Evolutionary conservation across 805 yeast species (phyloP).

Genomic region (Ogataea angusta): DNA sequence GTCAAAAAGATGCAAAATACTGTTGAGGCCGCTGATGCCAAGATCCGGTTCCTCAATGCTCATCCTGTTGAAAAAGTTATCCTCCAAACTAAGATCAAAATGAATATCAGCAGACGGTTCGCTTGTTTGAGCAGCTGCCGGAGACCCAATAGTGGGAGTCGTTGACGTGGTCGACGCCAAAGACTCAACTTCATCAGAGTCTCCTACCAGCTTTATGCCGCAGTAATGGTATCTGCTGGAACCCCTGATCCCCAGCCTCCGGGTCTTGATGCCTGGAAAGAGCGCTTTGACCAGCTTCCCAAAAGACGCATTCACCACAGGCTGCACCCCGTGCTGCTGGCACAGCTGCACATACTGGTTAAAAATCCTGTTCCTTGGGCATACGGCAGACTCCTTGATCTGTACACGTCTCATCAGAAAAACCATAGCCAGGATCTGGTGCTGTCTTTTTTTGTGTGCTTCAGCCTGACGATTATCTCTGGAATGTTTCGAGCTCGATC

Average conservation of each 20-base stretch:
- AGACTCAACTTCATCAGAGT: slow-evolving; percentile 29
- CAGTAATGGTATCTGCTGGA: slow-evolving; percentile 84
- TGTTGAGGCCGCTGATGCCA: slow-evolving; percentile 15
- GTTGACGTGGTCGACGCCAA: slow-evolving; percentile 12
- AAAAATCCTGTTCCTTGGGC: slow-evolving; percentile 65
- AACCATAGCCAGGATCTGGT: slow-evolving; percentile 78
- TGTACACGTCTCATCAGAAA: slow-evolving; percentile 71
- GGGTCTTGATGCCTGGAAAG: slow-evolving; percentile 65
- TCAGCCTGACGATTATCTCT: slow-evolving; percentile 22
- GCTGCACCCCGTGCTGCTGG: slow-evolving; percentile 47
- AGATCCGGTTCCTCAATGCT: slow-evolving; percentile 12
- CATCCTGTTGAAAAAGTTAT: slow-evolving; percentile 11
- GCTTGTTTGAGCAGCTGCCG: slow-evolving; percentile 5
- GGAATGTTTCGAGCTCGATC: slow-evolving; percentile 11
- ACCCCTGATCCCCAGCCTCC: slow-evolving; percentile 79
- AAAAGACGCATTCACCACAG: slow-evolving; percentile 73
- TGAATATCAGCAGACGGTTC: slow-evolving; percentile 4
- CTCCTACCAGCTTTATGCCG: slow-evolving; percentile 54
- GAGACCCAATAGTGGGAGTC: slow-evolving; percentile 16
- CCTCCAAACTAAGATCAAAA: slow-evolving; percentile 13
- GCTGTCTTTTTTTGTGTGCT: slow-evolving; percentile 47
- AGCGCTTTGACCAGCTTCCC: slow-evolving; percentile 68
- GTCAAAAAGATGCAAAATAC: slow-evolving; percentile 11
- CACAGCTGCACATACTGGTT: slow-evolving; percentile 62
- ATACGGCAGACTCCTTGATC: slow-evolving; percentile 45